Percentiles rank a stretch among this genome's conserved stretches.
Conservation (phyloP, 140 eudicot genomes). For the Erigeron philadelphicus region DNA sequence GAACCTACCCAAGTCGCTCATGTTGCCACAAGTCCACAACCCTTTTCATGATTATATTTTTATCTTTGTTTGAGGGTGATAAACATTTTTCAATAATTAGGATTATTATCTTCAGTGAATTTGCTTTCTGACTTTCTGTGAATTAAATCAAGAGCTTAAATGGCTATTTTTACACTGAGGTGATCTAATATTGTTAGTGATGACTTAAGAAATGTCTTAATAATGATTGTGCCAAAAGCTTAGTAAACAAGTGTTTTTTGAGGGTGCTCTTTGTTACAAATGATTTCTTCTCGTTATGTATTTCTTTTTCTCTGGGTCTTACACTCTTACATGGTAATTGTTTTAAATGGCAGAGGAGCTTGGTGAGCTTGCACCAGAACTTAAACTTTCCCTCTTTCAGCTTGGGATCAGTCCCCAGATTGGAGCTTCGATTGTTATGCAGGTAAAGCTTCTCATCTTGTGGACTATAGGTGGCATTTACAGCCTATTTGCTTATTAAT, state of each 20-base stretch:
- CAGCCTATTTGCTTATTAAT: background rate
- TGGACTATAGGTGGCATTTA: background rate
- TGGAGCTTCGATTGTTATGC: constrained; percentile 91
- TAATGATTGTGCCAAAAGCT: background rate
- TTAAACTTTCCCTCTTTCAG: constrained; percentile 91
- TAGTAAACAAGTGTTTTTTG: background rate
- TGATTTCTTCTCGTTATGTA: background rate
- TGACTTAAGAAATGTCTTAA: background rate
- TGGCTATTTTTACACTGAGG: too few relatives aligned
- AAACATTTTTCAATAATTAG: too few relatives aligned
- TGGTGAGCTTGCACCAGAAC: constrained; percentile 76
- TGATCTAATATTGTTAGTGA: background rate
- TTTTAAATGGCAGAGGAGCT: constrained; percentile 60
- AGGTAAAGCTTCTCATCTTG: constrained; percentile 40
- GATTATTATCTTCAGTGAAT: too few relatives aligned
- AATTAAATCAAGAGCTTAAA: too few relatives aligned
- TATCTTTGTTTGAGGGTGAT: too few relatives aligned
- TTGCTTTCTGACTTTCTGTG: too few relatives aligned
- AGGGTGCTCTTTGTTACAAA: constrained; percentile 1
- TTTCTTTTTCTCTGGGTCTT: background rate
- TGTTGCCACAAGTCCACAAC: too few relatives aligned
- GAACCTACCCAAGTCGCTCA: too few relatives aligned
- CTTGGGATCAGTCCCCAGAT: constrained; percentile 97
- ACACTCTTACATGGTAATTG: background rate
- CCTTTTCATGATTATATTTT: too few relatives aligned